phyloP scores from a whole-genome alignment of 2,329 filamentous ascomycete genomes.

The Trichoderma brevicompactum region DNA sequence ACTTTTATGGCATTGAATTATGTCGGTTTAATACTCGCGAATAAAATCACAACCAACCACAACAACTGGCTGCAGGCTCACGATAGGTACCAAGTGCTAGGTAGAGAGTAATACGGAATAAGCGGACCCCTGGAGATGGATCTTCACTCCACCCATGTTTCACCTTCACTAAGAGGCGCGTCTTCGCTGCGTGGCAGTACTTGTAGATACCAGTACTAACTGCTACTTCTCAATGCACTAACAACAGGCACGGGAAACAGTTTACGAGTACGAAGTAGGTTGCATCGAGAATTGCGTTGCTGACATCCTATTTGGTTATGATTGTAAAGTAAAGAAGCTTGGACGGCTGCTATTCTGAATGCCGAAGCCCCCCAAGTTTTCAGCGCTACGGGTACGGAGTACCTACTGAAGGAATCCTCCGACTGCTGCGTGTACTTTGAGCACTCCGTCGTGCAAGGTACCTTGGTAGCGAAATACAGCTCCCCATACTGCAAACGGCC shows the following conservation, averaged over 20 bases:
- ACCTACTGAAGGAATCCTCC: too few relatives aligned
- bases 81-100: not conserved
- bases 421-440: too few relatives aligned
- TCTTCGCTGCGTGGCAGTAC: not conserved
- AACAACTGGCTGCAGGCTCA: not conserved
- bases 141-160: conserved; percentile 29
- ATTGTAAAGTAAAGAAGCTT: not conserved
- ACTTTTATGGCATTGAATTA: too few relatives aligned
- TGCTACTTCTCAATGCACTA: not conserved
- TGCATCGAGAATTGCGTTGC: not conserved
- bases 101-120: conserved; percentile 4
- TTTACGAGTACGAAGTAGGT: too few relatives aligned
- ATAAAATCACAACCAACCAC: too few relatives aligned
- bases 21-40: not conserved
- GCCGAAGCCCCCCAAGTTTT: not conserved
- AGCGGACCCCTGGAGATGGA: conserved; percentile 21
- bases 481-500: conserved; percentile 8
- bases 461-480: not conserved
- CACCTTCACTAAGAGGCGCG: conserved; percentile 26
- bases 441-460: too few relatives aligned
- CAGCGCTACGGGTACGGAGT: not conserved
- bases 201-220: not conserved
- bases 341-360: not conserved
- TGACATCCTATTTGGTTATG: not conserved
- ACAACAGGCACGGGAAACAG: not conserved